Base-by-base conservation (phyloP, 345 rosid genomes). In the Syzygium jambos region DNA sequence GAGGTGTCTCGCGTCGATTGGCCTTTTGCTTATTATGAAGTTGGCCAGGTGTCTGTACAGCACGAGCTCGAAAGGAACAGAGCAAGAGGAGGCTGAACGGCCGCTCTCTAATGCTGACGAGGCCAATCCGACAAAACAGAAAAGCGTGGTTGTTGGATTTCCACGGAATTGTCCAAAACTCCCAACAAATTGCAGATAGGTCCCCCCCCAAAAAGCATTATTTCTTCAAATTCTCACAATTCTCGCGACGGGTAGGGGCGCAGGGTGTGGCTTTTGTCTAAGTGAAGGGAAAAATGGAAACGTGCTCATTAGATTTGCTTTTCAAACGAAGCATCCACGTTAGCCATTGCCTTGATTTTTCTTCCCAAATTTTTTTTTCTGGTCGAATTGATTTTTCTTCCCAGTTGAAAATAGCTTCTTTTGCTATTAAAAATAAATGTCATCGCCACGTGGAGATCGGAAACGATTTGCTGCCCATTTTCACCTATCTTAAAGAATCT, bases 81-180 rank as follows among this genome's bases (percentile, higher is more conserved):
- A 3, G 83, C 77, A 7, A 83, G 25, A 34, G 16, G 78, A 63
- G 55, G 87, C 85, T 25, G 77, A 57, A 85, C 87, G 91, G 92
- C 43, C 22, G 78, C 1, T 17, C 11, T 17, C 8, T 10, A 4
- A 34, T 68, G 78, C 78, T 5, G 78, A 68, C 3, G 23, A 0
- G 46, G 46, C 13, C 46, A 34, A 34, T 3, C 25, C 46, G 46
- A 68, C 46, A 8, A 8, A 7, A 17, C 78, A 4, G 4, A 52
- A 17, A 53, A 8, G 78, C 12, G 43, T 16, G 3, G 41, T n/a
- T 3, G 73, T 29, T 61, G 19, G 2, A 13, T n/a, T 30, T 2
- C 11, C 9, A 11, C 43, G 16, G 23, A 30, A 8, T 68, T 38
- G 78, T 30, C 43, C 0, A 30, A 30, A 15, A 7, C 78, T 8